phyloP scores from a whole-genome alignment of 2,329 filamentous ascomycete genomes.

The Ceratocystis alfenasii region DNA sequence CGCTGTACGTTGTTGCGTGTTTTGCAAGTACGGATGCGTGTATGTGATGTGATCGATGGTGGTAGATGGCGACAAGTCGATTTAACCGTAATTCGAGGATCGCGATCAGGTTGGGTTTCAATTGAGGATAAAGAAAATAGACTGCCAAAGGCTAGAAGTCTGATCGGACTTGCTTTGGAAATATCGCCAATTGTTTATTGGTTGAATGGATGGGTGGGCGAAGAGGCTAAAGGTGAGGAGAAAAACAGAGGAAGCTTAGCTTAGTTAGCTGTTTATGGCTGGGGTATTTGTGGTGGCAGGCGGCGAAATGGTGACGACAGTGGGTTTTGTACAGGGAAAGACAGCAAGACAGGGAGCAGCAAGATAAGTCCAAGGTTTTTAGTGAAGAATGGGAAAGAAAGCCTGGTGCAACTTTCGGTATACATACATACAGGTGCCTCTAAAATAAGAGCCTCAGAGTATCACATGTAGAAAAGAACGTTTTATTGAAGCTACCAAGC shows the following conservation, averaged over 20 bases:
- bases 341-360: conserved; percentile 4
- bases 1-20: background rate
- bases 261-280: background rate
- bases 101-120: too few species aligned
- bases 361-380: background rate
- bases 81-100: too few species aligned
- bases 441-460: background rate
- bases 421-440: too few species aligned
- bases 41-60: too few species aligned
- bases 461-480: background rate
- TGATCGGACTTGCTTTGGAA: too few species aligned
- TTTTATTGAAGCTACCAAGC: background rate
- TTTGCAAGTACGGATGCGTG: background rate
- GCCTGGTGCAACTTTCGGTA: too few species aligned
- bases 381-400: background rate
- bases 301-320: conserved; percentile 21
- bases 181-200: background rate
- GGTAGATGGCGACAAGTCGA: too few species aligned
- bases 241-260: background rate
- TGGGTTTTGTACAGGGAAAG: background rate
- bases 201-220: background rate
- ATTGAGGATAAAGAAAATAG: too few species aligned
- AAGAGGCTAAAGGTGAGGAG: background rate
- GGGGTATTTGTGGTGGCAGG: conserved; percentile 11
- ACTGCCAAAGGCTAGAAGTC: too few species aligned